Evolutionary conservation across 2,329 filamentous ascomycete genomes (phyloP).

Genomic region (Domatiomyces catenatus): DNA sequence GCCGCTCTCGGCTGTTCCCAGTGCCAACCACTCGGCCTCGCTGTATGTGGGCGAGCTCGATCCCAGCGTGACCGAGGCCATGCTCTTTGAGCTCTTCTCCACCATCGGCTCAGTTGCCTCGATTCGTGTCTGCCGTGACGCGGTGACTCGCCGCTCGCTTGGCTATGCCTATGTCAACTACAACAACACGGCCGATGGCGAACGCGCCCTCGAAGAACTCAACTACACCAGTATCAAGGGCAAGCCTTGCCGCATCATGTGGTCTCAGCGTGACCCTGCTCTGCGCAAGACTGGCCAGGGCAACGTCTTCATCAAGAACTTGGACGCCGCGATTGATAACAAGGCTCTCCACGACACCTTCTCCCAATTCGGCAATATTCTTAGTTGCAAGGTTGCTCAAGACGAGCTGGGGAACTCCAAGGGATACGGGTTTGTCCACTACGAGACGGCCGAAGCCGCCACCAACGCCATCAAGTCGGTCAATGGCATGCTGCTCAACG

Average conservation of each 20-base stretch:
- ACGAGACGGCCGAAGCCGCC: constrained; percentile 96
- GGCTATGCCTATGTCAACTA: constrained; percentile 99
- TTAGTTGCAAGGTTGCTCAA: constrained; percentile 98
- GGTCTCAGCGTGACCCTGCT: constrained; percentile 97
- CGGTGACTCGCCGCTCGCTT: constrained; percentile 93
- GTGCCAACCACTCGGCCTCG: constrained; percentile 86
- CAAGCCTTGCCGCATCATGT: constrained; percentile 99
- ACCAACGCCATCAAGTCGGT: constrained; percentile 97
- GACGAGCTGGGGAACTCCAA: constrained; percentile 95
- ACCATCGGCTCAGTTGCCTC: constrained; percentile 97
- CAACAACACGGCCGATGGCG: constrained; percentile 90
- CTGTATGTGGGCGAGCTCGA: constrained; percentile 99
- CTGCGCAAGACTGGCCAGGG: constrained; percentile 98
- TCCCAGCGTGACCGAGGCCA: constrained; percentile 92
- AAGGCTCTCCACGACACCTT: constrained; percentile 99
- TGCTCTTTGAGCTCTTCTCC: constrained; percentile 99
- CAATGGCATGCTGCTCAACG: constrained; percentile 98
- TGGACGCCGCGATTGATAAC: constrained; percentile 97
- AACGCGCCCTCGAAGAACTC: constrained; percentile 96
- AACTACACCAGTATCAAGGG: constrained; percentile 99
- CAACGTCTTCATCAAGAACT: constrained; percentile 99
- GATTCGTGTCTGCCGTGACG: constrained; percentile 98
- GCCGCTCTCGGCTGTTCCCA: constrained; percentile 50
- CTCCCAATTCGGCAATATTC: constrained; percentile 94
- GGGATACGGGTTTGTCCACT: constrained; percentile 98